These are phyloP conservation scores for Calcarisporium arbuscula DNA, from an alignment of 2,329 filamentous ascomycete species.

Conservation along the genomic window DNA sequence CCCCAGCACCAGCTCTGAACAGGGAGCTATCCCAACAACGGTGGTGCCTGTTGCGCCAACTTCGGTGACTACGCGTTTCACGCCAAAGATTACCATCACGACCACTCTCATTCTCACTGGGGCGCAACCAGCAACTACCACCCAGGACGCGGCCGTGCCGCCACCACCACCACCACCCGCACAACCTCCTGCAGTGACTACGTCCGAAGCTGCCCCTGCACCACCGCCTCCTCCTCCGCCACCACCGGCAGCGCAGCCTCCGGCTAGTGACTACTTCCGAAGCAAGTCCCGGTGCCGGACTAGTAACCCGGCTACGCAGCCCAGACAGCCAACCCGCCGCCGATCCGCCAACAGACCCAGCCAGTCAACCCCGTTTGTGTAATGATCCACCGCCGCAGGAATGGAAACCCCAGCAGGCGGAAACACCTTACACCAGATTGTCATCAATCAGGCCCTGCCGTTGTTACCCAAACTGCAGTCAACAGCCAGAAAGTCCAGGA, in stretches of 20 bases:
- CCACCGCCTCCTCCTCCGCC: conserved; percentile 7
- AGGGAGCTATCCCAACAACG: conserved; percentile 8
- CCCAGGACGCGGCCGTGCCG: too few species aligned
- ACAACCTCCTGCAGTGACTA: conserved; percentile 3
- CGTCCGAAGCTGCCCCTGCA: not conserved
- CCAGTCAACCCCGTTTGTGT: not conserved
- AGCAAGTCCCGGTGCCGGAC: too few species aligned
- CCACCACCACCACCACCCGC: conserved; percentile 1
- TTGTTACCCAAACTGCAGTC: conserved; percentile 5
- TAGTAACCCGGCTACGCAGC: too few species aligned
- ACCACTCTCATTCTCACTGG: too few species aligned
- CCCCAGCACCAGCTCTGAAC: not conserved
- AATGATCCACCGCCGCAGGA: not conserved
- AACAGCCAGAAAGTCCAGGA: not conserved
- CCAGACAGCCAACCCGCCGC: too few species aligned
- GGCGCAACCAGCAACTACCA: too few species aligned
- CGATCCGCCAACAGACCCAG: too few species aligned
- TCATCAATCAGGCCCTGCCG: conserved; percentile 16
- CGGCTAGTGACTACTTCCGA: too few species aligned
- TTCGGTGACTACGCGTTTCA: conserved; percentile 8
- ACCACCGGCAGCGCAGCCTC: conserved; percentile 9
- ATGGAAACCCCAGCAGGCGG: conserved; percentile 3
- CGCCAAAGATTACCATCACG: too few species aligned
- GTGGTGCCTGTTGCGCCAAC: conserved; percentile 9
- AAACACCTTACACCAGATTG: conserved; percentile 20